Base-by-base conservation (phyloP, 306 rosid species). In the Abrus precatorius region DNA sequence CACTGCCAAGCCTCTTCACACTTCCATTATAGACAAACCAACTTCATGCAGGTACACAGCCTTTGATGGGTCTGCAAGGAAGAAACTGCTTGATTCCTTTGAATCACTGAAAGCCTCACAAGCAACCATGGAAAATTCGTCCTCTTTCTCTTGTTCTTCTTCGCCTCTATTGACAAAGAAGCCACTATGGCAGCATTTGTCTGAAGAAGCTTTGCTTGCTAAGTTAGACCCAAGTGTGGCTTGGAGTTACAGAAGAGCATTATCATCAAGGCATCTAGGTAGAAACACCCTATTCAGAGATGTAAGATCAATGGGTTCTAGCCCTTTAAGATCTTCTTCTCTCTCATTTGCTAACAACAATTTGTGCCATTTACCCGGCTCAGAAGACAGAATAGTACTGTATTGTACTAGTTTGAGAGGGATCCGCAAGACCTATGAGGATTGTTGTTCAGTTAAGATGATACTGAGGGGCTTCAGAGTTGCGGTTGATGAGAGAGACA, bases 161-260 rank as follows among this genome's bases (percentile, higher is more conserved):
- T 69, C 30, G 3, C 38, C 85, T 2, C 38, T 81, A 43, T 20
- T 50, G 2, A 8, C 62, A 5, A 84, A 85, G 74, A 94, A 92
- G 84, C 95, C 97, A 12, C 89, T 94, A 2, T 94, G 98, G 98
- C 90, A 94, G 76, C 91, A 92, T 78, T 83, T 94, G 48, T 90
- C 98, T 0, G 97, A 94, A 78, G 98, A 94, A 75, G 90, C 91
- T 34, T 67, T 94, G 54, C 87, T 94, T 9, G 80, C 97, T 9
- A 94, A 94, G 81, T 77, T 94, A 74, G 97, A 89, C 62, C 94
- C 93, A 36, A 88, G 89, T 49, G 98, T 94, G 59, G 92, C 79
- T 33, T 86, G 83, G 73, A 90, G 95, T 60, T 94, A 94, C 69
- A 57, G 94, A 27, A 61, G 95, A 74, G 97, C 98, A 38, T 77